phyloP scores from a whole-genome alignment of 2,329 filamentous ascomycete genomes.

The Hypoxylon sp. region DNA sequence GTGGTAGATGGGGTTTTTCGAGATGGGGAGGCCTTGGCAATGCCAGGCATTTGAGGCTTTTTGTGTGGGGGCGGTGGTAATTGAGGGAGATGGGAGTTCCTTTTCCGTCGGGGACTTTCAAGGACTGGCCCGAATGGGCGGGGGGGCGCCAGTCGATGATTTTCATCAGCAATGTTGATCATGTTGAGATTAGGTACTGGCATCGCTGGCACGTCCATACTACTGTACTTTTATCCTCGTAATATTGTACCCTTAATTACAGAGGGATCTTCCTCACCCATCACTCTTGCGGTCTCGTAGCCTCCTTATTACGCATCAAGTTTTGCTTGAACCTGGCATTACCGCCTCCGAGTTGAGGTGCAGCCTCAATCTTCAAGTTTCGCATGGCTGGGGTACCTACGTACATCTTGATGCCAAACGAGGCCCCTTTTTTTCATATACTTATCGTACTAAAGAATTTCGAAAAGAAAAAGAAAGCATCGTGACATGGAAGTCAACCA shows the following conservation, averaged over 20 bases:
- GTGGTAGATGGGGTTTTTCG: slow-evolving; percentile 39
- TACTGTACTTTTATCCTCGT: slow-evolving; percentile 12
- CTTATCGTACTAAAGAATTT: too few relatives aligned
- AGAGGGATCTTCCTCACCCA: slow-evolving; percentile 12
- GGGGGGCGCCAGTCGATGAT: slow-evolving; percentile 22
- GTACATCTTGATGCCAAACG: slow-evolving; percentile 2
- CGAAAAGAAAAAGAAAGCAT: too few relatives aligned
- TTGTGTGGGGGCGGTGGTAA: slow-evolving; percentile 29
- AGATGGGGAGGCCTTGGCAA: slow-evolving; percentile 32
- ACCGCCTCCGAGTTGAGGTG: too few relatives aligned
- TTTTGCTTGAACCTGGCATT: too few relatives aligned
- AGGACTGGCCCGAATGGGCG: slow-evolving; percentile 32
- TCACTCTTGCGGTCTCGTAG: slow-evolving; percentile 14
- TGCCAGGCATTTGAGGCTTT: slow-evolving; percentile 32
- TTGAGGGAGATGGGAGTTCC: slow-evolving; percentile 32
- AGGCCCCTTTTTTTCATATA: slow-evolving; percentile 6
- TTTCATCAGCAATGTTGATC: slow-evolving; percentile 35
- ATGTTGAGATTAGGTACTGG: slow-evolving; percentile 25
- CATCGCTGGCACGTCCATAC: background rate
- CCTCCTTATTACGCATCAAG: too few relatives aligned
- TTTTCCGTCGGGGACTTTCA: slow-evolving; percentile 33
- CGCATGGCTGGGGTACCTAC: slow-evolving; percentile 1
- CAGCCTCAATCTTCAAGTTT: too few relatives aligned
- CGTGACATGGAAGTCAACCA: too few relatives aligned
- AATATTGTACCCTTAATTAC: slow-evolving; percentile 21